Evolutionary conservation across 495 filamentous ascomycete genomes (phyloP).

Genomic region (Penicillium manginii): DNA sequence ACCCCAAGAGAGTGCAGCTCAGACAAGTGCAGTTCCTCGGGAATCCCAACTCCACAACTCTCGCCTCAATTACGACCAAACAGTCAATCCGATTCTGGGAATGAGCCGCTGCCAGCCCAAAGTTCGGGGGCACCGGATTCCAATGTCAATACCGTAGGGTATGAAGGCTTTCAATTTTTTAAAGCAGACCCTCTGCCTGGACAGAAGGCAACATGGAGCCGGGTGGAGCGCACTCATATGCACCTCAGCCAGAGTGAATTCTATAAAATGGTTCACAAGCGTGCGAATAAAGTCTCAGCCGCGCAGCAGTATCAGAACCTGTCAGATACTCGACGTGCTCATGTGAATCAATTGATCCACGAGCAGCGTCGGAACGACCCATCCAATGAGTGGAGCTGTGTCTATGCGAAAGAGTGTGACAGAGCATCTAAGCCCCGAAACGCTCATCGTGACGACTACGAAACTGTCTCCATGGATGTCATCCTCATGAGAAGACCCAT

Average conservation of each 20-base stretch:
- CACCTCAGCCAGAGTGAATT: constrained; percentile 34
- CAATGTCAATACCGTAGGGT: constrained; percentile 9
- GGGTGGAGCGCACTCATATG: constrained; percentile 35
- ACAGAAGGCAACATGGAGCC: constrained; percentile 34
- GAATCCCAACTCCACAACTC: constrained; percentile 3
- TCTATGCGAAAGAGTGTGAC: constrained; percentile 39
- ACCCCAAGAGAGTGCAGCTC: not conserved
- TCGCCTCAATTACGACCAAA: constrained; percentile 1
- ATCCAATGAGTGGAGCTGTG: constrained; percentile 39
- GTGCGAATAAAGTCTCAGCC: constrained; percentile 31
- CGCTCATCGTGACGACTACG: constrained; percentile 32
- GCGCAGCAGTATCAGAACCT: constrained; percentile 38
- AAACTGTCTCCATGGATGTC: constrained; percentile 41
- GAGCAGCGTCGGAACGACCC: constrained; percentile 31
- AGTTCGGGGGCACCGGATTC: not conserved
- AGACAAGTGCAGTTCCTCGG: not conserved
- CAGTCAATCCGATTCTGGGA: constrained; percentile 2
- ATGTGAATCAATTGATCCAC: constrained; percentile 40
- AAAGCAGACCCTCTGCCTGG: constrained; percentile 36
- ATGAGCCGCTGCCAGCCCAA: not conserved
- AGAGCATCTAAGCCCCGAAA: constrained; percentile 32
- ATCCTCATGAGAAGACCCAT: constrained; percentile 38
- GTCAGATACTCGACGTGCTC: constrained; percentile 29
- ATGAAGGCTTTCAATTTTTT: constrained; percentile 41
- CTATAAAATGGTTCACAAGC: constrained; percentile 34